These are phyloP conservation scores for Lyophyllum semitale DNA, from an alignment of 768 basidiomycete genomes.

Conservation along the genomic window DNA sequence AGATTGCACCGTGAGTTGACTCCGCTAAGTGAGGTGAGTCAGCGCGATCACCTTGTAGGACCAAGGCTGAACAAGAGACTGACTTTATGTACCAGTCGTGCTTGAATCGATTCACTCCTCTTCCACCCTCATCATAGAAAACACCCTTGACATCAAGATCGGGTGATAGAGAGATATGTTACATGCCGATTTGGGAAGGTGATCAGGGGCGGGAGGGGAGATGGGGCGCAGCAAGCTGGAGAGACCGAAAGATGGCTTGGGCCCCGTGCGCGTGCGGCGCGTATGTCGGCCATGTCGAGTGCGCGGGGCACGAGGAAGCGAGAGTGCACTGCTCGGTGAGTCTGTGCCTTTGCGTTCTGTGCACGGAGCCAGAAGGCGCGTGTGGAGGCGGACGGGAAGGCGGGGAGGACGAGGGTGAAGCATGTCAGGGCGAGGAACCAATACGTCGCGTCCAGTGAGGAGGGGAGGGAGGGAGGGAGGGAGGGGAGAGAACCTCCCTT, in stretches of 20 bases:
- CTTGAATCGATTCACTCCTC: too few relatives aligned
- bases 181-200: not conserved
- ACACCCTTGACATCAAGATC: too few relatives aligned
- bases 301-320: constrained; percentile 51
- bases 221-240: not conserved
- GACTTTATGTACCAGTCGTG: too few relatives aligned
- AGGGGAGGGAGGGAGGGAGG: too few relatives aligned
- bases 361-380: constrained; percentile 62
- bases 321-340: constrained; percentile 45
- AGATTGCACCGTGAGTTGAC: too few relatives aligned
- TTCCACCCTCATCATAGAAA: too few relatives aligned
- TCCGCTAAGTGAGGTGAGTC: too few relatives aligned
- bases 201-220: not conserved
- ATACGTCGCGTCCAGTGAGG: constrained; percentile 39
- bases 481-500: constrained; percentile 45
- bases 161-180: too few relatives aligned
- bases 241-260: not conserved
- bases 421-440: constrained; percentile 66
- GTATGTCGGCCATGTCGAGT: constrained; percentile 49
- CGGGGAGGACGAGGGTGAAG: constrained; percentile 67
- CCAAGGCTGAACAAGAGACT: too few relatives aligned
- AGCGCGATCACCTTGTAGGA: too few relatives aligned
- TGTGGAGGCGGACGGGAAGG: constrained; percentile 47
- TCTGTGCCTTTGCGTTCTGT: constrained; percentile 53
- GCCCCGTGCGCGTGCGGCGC: constrained; percentile 37